Evolutionary conservation across 495 filamentous ascomycete genomes (phyloP), one percentile per base, ranked within the genome.

Genomic region (Aspergillus olivimuriae): DNA sequence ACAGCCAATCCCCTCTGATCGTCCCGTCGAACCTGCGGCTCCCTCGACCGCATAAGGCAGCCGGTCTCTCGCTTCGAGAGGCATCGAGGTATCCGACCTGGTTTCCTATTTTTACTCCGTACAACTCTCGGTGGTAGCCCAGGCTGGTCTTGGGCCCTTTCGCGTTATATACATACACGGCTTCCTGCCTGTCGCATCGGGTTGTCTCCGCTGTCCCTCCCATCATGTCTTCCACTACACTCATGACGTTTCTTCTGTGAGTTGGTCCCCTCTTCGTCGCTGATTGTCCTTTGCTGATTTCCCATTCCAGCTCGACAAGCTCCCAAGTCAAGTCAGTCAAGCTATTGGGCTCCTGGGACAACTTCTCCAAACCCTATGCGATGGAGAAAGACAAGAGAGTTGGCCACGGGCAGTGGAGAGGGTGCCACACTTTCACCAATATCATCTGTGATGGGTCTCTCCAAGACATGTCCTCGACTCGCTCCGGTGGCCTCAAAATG

Each of bases 281-380:
- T 14, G n/a, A 1, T 24, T 12, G 1, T 34, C 21, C 17, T 34
- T 23, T 35, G 41, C 47, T 61, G 16, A 40, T 48, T 32, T 8
- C 40, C 44, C 35, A 39, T 22, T 41, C 38, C 56, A 87, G 83
- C 48, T 73, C 79, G 65, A 83, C 84, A 33, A 73, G 78, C 17
- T 74, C 80, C 41, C 78, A 80, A 33, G 73, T 82, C 39, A 72
- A 75, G 34, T 83, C 82, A 9, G 86, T 94, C 41, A 81, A 87
- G 49, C 73, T 95, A 15, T 70, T 92, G 43, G 89, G 89, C 44
- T 95, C 89, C 43, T 95, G 89, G 89, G 89, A 95, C 63, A 95
- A 94, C 61, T 95, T 95, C 65, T 68, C 73, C 20, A 78, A 73
- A 52, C 62, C 77, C 18, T 89, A 95, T 70, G 73, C 62, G 2